phyloP scores from a whole-genome alignment of 345 rosid species.

The Kandelia obovata region DNA sequence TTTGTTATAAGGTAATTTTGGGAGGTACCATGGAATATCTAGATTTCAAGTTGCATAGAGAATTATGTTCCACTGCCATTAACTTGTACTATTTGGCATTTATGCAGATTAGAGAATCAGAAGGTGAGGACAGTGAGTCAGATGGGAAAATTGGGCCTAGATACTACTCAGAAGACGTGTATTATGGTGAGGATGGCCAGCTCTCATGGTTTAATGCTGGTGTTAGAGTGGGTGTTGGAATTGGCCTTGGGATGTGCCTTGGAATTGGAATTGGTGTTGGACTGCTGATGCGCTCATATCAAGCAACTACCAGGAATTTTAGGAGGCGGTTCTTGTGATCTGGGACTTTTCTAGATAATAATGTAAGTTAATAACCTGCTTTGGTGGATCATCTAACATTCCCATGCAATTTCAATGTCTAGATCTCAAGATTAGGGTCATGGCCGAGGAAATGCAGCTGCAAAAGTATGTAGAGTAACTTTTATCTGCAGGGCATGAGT shows the following conservation, averaged over 20 bases:
- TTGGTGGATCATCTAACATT: background rate
- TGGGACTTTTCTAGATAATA: background rate
- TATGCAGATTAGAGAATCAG: constrained; percentile 50
- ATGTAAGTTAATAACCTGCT: background rate
- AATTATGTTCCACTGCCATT: background rate
- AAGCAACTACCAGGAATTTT: constrained; percentile 84
- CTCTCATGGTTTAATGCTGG: constrained; percentile 94
- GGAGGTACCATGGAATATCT: background rate
- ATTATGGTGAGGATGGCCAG: constrained; percentile 76
- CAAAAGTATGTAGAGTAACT: background rate
- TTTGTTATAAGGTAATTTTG: background rate
- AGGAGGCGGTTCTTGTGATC: constrained; percentile 77
- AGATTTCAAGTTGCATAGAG: background rate
- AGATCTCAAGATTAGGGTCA: constrained; percentile 16
- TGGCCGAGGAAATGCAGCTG: constrained; percentile 5
- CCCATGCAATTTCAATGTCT: constrained; percentile 1
- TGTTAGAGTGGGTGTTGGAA: constrained; percentile 93
- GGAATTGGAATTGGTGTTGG: constrained; percentile 95
- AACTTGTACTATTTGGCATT: background rate
- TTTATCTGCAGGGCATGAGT: constrained; percentile 21
- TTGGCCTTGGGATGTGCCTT: constrained; percentile 91
- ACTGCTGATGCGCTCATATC: constrained; percentile 89
- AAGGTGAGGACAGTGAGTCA: constrained; percentile 45
- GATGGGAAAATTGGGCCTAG: constrained; percentile 51
- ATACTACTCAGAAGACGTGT: constrained; percentile 57